Evolutionary conservation across 108 stramenopile genomes (phyloP), one percentile per base, ranked within the genome.

Genomic region (Stephanodiscus minutulus): DNA sequence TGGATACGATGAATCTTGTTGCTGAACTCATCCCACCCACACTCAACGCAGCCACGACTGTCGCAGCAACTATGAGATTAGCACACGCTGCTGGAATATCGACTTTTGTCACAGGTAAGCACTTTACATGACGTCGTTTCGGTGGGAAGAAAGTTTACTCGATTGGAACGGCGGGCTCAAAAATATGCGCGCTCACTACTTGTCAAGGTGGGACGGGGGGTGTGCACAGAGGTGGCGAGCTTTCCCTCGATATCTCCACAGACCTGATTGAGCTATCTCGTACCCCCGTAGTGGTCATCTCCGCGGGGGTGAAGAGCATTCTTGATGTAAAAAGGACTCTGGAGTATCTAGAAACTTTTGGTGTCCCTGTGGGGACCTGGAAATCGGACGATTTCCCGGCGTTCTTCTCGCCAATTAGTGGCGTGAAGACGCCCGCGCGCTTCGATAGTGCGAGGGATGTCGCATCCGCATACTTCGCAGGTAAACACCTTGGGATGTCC

Each of bases 261-360:
- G 99, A 99, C 79, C 77, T 99, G 53, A 82, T 80, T 22, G 97
- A 99, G 77, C 70, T 99, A 35, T 86, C 88, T 13, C 88, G 85
- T 8, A 98, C 97, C 0, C 90, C 91, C 17, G 86, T 98, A 9
- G 80, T 95, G n/a, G 98, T 99, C 33, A 90, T 99, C 21, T 97
- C 93, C 37, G 98, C 97, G 7, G 99, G 99, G 25, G 96, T 98
- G 39, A 99, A 99, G 75, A 91, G 89, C 33, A 97, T 99, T 53
- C 74, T 99, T 44, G 99, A 99, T 77, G 92, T 99, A 24, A 70
- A 71, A 7, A 70, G 91, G 8, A 98, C 99, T 1, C 78, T 99
- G 24, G 98, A 99, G 87, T 91, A 92, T n/a, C 76, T 99, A 55
- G 99, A 99, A 81, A 98, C 98, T 9, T 80, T 92, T 57, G 90